A percentile compares a stretch with the other conserved stretches of the same genome.
phyloP scores from a whole-genome alignment of 305 asterid species.

The Withania somnifera region DNA sequence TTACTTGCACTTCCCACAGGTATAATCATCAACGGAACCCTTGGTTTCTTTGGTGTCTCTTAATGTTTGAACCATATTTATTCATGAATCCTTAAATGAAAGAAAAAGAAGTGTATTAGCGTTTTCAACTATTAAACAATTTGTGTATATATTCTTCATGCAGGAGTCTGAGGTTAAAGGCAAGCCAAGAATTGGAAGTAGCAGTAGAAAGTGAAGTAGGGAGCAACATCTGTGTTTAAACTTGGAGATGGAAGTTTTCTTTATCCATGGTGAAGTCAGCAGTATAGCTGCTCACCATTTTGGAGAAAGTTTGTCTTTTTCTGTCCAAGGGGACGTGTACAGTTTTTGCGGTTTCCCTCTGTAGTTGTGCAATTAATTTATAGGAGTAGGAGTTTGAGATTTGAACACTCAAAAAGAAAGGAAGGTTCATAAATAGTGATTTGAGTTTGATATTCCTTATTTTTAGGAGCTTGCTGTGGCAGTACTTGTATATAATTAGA shows the following conservation, averaged over 20 bases:
- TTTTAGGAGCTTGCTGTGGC: neutral
- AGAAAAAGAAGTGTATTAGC: neutral
- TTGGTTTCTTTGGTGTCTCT: no score
- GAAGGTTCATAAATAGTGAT: neutral
- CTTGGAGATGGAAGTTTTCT: no score
- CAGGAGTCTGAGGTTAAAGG: conserved; percentile 88
- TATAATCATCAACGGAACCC: conserved; percentile 6
- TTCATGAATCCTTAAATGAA: neutral
- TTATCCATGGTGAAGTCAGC: no score
- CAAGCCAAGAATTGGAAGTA: conserved; percentile 55
- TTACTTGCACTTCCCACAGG: conserved; percentile 75
- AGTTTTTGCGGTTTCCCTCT: neutral
- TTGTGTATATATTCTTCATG: neutral
- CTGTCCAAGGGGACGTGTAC: conserved; percentile 1
- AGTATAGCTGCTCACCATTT: neutral
- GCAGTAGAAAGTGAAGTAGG: conserved; percentile 66
- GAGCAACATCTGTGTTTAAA: no score
- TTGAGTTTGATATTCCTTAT: neutral
- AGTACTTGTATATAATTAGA: neutral
- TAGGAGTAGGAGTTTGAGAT: neutral
- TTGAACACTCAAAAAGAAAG: neutral
- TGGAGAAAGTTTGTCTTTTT: neutral
- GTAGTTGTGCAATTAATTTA: neutral
- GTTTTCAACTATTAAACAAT: neutral
- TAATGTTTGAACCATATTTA: neutral